Percentiles rank a stretch among this genome's conserved stretches.
Conservation (phyloP, 2,329 filamentous ascomycete species). For the Botrytis cinerea region DNA sequence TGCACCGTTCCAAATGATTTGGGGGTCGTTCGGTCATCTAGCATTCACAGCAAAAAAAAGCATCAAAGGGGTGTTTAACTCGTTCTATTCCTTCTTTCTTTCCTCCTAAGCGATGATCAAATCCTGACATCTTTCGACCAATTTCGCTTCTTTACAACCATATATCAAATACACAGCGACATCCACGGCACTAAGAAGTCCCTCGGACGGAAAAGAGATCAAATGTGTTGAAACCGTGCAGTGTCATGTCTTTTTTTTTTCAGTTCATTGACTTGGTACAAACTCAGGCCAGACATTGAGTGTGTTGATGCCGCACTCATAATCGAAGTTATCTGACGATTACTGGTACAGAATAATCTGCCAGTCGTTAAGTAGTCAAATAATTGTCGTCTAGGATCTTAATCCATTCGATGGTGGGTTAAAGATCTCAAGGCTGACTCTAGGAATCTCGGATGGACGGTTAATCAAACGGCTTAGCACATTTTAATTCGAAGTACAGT, state of each 20-base stretch:
- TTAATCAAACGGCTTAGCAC: background rate
- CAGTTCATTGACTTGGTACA: background rate
- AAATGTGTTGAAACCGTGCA: background rate
- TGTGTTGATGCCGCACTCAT: background rate
- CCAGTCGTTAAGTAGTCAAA: background rate
- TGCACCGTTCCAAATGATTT: background rate
- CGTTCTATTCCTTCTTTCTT: too few relatives aligned
- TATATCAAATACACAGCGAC: background rate
- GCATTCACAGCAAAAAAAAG: too few relatives aligned
- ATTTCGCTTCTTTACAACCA: too few relatives aligned
- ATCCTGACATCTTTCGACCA: too few relatives aligned
- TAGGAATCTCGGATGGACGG: background rate
- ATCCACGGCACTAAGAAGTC: background rate
- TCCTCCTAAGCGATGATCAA: background rate
- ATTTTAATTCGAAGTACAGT: background rate
- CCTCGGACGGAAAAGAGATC: background rate
- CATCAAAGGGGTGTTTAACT: too few relatives aligned
- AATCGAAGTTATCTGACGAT: background rate
- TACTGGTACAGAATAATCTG: background rate
- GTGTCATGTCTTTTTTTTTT: background rate
- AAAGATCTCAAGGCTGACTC: background rate
- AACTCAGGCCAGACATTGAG: background rate
- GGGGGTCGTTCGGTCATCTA: too few relatives aligned
- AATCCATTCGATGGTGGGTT: background rate
- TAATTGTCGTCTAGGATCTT: background rate